Evolutionary conservation across 2,329 filamentous ascomycete species (phyloP).

Genomic region (Diplodia intermedia): DNA sequence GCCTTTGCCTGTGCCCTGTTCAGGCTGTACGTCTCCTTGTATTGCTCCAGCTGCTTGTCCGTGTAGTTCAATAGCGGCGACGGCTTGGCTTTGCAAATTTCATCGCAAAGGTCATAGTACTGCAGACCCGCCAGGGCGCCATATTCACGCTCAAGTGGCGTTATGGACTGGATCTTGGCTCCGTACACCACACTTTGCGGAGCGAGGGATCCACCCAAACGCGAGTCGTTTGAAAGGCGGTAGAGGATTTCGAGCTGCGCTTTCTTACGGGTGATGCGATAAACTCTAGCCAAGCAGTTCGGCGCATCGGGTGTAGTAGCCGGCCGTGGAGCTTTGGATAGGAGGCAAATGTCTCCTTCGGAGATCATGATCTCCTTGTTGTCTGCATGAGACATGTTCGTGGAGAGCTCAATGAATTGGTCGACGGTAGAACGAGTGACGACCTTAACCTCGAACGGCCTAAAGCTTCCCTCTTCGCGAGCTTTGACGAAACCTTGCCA

Average conservation of each 20-base stretch:
- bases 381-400: constrained; percentile 73
- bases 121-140: constrained; percentile 88
- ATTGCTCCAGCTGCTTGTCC: constrained; percentile 71
- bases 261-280: constrained; percentile 80
- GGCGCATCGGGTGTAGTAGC: constrained; percentile 69
- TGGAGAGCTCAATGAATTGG: constrained; percentile 89
- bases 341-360: constrained; percentile 87
- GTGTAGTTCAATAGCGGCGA: constrained; percentile 85
- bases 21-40: constrained; percentile 79
- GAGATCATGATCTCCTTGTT: constrained; percentile 74
- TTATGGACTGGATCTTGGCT: constrained; percentile 89
- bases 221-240: constrained; percentile 73
- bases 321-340: constrained; percentile 77
- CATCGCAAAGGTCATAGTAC: constrained; percentile 94
- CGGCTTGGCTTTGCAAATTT: constrained; percentile 87
- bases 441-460: constrained; percentile 85
- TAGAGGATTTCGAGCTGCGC: constrained; percentile 84
- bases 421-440: constrained; percentile 89
- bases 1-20: constrained; percentile 91
- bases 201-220: constrained; percentile 69
- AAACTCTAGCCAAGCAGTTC: constrained; percentile 87
- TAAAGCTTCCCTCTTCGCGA: constrained; percentile 83
- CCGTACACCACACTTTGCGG: constrained; percentile 75
- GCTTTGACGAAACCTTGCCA: constrained; percentile 93
- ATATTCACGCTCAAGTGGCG: constrained; percentile 93